phyloP scores from a whole-genome alignment of 2,329 filamentous ascomycete genomes.

The Chrysosporium queenslandicum region DNA sequence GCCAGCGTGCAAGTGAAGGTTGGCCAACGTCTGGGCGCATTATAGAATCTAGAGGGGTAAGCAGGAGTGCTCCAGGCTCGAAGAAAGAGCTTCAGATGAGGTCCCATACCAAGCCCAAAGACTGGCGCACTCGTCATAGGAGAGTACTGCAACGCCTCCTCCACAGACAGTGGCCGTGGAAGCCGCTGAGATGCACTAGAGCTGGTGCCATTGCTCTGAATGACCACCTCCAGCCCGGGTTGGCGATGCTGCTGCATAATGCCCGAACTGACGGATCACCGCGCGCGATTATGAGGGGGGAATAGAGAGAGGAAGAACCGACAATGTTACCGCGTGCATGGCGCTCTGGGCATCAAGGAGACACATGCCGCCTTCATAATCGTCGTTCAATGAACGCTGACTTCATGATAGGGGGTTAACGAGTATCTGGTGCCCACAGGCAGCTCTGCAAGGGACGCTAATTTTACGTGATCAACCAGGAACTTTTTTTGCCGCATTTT shows the following conservation, averaged over 20 bases:
- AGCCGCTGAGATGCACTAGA: constrained; percentile 22
- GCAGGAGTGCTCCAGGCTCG: not conserved
- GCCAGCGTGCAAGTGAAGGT: constrained; percentile 28
- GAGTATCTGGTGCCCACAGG: not conserved
- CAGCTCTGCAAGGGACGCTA: constrained; percentile 1
- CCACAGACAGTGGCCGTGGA: constrained; percentile 34
- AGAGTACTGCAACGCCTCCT: constrained; percentile 41
- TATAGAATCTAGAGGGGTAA: constrained; percentile 29
- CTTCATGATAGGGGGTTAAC: not conserved
- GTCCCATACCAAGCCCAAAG: constrained; percentile 35
- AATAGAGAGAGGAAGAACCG: not conserved
- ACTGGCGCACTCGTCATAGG: constrained; percentile 42
- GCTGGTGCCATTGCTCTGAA: constrained; percentile 27
- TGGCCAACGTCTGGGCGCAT: constrained; percentile 35
- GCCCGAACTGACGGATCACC: constrained; percentile 13
- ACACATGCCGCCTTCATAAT: not conserved
- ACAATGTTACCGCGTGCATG: not conserved
- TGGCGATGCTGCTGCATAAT: constrained; percentile 34
- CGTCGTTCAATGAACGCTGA: not conserved
- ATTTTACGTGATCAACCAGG: not conserved
- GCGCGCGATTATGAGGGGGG: not conserved
- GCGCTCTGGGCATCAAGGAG: not conserved
- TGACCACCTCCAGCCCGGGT: constrained; percentile 35
- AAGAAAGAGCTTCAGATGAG: not conserved
- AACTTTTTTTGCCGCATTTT: not conserved